Conservation (phyloP, 805 yeast genomes). For the Candida ascalaphidarum region DNA sequence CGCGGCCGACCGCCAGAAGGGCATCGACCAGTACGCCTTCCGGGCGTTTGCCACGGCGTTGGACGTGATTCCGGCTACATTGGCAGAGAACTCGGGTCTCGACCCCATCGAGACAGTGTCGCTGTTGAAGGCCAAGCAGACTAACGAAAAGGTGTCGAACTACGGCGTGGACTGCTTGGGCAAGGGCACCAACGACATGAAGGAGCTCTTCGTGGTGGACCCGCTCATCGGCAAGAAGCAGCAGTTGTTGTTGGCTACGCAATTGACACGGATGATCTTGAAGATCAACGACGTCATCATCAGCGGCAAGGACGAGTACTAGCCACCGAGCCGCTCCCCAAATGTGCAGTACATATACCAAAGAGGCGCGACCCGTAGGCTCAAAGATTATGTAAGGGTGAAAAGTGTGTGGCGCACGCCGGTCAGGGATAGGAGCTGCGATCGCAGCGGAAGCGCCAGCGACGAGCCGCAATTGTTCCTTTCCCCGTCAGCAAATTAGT, state of each 20-base stretch:
- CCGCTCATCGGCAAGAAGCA: constrained; percentile 97
- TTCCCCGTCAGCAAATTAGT: too few relatives aligned
- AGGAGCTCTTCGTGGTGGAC: constrained; percentile 87
- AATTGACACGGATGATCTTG: constrained; percentile 93
- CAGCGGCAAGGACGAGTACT: constrained; percentile 74
- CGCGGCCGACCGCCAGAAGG: constrained; percentile 88
- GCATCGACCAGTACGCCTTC: constrained; percentile 97
- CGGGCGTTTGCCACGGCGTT: constrained; percentile 89
- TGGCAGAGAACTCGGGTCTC: constrained; percentile 95
- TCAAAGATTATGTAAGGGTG: too few relatives aligned
- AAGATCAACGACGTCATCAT: constrained; percentile 95
- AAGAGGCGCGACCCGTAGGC: too few relatives aligned
- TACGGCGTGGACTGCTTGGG: constrained; percentile 95
- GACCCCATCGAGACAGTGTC: constrained; percentile 90
- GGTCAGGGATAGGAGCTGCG: too few relatives aligned
- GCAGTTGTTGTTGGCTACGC: constrained; percentile 92
- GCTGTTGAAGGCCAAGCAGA: constrained; percentile 74
- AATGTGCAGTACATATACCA: too few relatives aligned
- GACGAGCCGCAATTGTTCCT: too few relatives aligned
- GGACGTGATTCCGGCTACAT: constrained; percentile 86
- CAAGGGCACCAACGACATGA: constrained; percentile 84
- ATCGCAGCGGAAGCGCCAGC: too few relatives aligned
- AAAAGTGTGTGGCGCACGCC: too few relatives aligned
- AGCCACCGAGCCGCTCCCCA: too few relatives aligned
- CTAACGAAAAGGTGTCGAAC: constrained; percentile 56